Evolutionary conservation across 2,329 filamentous ascomycete species (phyloP).

Genomic region (Cercospora beticola): DNA sequence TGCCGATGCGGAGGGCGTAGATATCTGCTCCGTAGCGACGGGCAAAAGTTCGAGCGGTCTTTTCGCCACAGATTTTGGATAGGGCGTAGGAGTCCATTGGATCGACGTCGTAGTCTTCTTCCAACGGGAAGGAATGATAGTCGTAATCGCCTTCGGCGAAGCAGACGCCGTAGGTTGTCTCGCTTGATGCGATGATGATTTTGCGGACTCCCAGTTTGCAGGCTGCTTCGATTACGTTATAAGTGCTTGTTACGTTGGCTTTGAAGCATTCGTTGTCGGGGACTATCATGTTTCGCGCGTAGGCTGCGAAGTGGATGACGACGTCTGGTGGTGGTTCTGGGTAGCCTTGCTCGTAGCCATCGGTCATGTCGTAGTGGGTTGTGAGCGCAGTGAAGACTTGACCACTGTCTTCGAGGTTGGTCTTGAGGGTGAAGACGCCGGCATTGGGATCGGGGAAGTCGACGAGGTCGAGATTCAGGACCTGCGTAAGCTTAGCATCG

Average conservation of each 20-base stretch:
- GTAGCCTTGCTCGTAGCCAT: conserved; percentile 47
- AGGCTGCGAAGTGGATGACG: conserved; percentile 62
- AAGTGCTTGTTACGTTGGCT: conserved; percentile 56
- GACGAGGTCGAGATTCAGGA: conserved; percentile 58
- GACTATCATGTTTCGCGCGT: conserved; percentile 60
- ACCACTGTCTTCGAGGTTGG: conserved; percentile 56
- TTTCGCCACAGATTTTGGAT: conserved; percentile 60
- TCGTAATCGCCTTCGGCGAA: conserved; percentile 60
- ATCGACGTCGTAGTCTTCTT: conserved; percentile 59
- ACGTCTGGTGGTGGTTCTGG: conserved; percentile 54
- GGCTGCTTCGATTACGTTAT: conserved; percentile 63
- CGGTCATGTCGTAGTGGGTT: conserved; percentile 55
- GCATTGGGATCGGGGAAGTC: conserved; percentile 42
- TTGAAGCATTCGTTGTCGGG: conserved; percentile 61
- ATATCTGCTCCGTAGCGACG: conserved; percentile 58
- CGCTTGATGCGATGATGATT: conserved; percentile 59
- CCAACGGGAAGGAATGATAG: conserved; percentile 58
- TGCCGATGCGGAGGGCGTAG: conserved; percentile 58
- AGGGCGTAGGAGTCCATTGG: conserved; percentile 64
- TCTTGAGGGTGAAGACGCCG: conserved; percentile 55
- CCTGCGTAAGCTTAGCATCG: not conserved
- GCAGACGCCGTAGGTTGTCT: conserved; percentile 62
- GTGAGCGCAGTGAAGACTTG: conserved; percentile 58
- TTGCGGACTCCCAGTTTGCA: conserved; percentile 63
- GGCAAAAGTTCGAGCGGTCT: conserved; percentile 57